Evolutionary conservation across 495 filamentous ascomycete species (phyloP).

Genomic region (Platismatia glauca): DNA sequence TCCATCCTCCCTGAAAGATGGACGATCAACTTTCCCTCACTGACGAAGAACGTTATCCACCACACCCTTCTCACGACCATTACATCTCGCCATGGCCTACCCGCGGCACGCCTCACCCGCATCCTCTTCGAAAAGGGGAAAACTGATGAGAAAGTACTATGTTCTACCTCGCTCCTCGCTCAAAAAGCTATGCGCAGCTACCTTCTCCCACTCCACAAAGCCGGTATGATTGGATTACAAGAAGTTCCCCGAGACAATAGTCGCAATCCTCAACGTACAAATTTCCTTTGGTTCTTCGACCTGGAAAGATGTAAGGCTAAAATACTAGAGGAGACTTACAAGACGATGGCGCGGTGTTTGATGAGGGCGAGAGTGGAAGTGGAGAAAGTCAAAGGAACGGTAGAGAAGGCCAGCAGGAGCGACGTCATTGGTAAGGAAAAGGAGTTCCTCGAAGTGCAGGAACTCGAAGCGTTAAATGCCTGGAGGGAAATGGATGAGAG

Average conservation of each 20-base stretch:
- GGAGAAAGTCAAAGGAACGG: constrained; percentile 52
- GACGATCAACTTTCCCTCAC: constrained; percentile 64
- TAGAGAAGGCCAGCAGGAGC: constrained; percentile 67
- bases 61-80: constrained; percentile 71
- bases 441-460: constrained; percentile 57
- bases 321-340: constrained; percentile 70
- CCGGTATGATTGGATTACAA: constrained; percentile 78
- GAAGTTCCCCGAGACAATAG: constrained; percentile 77
- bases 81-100: constrained; percentile 61
- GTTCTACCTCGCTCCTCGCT: constrained; percentile 62
- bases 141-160: constrained; percentile 79
- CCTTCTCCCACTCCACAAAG: constrained; percentile 69
- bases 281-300: constrained; percentile 89
- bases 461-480: constrained; percentile 54
- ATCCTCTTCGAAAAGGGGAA: constrained; percentile 81
- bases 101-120: constrained; percentile 66
- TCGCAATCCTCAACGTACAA: constrained; percentile 66
- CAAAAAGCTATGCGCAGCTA: constrained; percentile 74
- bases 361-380: constrained; percentile 68
- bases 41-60: constrained; percentile 59
- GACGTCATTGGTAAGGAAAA: constrained; percentile 79
- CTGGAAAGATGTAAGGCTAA: constrained; percentile 53
- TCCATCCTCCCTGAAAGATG: constrained; percentile 46
- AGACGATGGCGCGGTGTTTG: constrained; percentile 76
- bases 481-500: constrained; percentile 67